Evolutionary conservation across 164 flowering plant genomes (phyloP), one percentile per base, ranked within the genome.

Genomic region (Macadamia integrifolia): DNA sequence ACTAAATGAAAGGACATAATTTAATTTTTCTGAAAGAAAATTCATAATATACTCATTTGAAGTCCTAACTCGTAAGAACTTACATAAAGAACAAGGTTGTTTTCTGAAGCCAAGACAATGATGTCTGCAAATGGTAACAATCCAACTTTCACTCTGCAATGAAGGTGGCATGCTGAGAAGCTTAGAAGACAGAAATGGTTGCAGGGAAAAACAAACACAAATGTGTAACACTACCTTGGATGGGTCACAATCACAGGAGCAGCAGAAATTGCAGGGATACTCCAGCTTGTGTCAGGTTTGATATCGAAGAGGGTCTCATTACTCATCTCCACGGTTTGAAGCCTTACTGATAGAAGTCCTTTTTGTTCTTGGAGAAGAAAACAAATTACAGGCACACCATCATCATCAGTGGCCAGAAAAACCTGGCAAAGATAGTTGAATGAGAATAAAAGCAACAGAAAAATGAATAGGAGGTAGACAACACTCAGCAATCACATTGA

Each of bases 351-450:
- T 61, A 89, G 77, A 66, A 95, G 74, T 66, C 81, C 84, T 66
- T 83, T 92, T 82, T 89, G 92, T 72, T 91, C 97, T 83, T 78
- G 87, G 63, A 88, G 85, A 75, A 92, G 89, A 77, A 95, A 89
- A 80, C 96, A 92, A 76, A 95, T 77, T 14, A 90, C 60, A 60
- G 94, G 97, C 35, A 80, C 76, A n/a, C 85, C 87, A 76, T 90
- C 98, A 79, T 79, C 90, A 76, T 90, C 98, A 48, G 89, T 85
- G 15, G 97, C 99, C 71, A 90, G 65, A 77, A 95, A 95, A 18
- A 92, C 94, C 99, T 95, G 77, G 57, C 44, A 66, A 74, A 55
- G 30, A 48, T 43, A 57, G 18, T 6, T 1, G 28, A 60, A 56
- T 58, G 55, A n/a, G n/a, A 9, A n/a, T 44, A 48, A 53, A 61